Conservation (phyloP, 2,329 filamentous ascomycete genomes). For the Aspergillus sp. region DNA sequence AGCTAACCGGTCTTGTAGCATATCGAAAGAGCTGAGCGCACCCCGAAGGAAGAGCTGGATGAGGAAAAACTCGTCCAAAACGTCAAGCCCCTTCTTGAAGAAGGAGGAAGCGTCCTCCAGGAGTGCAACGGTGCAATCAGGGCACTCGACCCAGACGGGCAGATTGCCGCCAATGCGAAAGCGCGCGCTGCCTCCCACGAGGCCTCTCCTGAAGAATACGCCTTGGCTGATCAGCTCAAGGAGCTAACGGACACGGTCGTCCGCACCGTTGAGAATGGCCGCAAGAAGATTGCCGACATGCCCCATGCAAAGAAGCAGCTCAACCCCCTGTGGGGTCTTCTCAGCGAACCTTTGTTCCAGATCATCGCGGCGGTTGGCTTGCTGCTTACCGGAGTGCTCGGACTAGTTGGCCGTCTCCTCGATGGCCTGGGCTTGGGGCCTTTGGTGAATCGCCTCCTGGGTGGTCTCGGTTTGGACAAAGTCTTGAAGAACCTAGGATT, state of each 20-base stretch:
- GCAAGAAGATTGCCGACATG: constrained; percentile 87
- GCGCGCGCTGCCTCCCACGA: constrained; percentile 72
- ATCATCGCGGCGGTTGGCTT: constrained; percentile 87
- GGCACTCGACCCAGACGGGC: constrained; percentile 83
- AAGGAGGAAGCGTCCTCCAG: constrained; percentile 75
- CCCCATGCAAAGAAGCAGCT: constrained; percentile 93
- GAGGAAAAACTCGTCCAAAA: constrained; percentile 85
- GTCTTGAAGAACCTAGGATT: constrained; percentile 54
- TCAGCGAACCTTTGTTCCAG: constrained; percentile 78
- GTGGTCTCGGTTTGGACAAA: constrained; percentile 65
- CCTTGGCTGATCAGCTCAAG: constrained; percentile 80
- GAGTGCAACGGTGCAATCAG: constrained; percentile 86
- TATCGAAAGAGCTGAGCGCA: constrained; percentile 77
- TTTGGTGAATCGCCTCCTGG: constrained; percentile 73
- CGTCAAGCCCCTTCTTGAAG: constrained; percentile 84
- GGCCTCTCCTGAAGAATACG: constrained; percentile 78
- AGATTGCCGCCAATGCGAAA: constrained; percentile 82
- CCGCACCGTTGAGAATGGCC: constrained; percentile 80
- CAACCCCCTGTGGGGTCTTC: constrained; percentile 81
- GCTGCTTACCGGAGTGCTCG: constrained; percentile 77
- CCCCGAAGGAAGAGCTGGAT: constrained; percentile 81
- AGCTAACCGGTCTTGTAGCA: constrained; percentile 47
- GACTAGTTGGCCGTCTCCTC: constrained; percentile 77
- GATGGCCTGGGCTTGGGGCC: constrained; percentile 80
- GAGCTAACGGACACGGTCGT: constrained; percentile 78